Evolutionary conservation across 352 stramenopile genomes (phyloP), one percentile per base, ranked within the genome.

Genomic region (Pythium biforme): DNA sequence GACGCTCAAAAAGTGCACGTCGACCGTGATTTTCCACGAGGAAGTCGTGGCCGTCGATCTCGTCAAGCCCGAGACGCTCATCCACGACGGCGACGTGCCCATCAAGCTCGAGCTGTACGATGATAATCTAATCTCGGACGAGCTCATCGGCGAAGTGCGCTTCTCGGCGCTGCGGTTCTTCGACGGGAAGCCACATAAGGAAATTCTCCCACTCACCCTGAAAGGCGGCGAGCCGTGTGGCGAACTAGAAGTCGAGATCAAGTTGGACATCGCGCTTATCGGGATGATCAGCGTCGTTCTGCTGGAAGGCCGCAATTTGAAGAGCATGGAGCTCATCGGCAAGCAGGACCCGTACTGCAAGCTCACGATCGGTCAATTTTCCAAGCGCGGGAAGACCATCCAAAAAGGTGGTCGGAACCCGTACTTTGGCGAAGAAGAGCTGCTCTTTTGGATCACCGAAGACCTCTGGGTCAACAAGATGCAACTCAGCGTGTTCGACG

Each of bases 311-410:
- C 83, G 85, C 9, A 90, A 94, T 50, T 75, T 98, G 45, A 93
- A 95, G 52, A 96, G 84, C 64, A 95, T 94, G 82, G 90, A 97
- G 70, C 77, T 95, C 19, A 81, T 96, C 26, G 86, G 85, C 19
- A 94, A 94, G 70, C 89, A 97, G 48, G 89, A 97, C 46, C 91
- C 91, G 25, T 97, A 97, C 64, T 94, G 92, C 53, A 89, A 95
- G 49, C 73, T 97, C 29, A 74, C 76, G 15, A 76, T 97, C 25
- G 84, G 78, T 5, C 55, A 76, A 12, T 88, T 86, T 47, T 79
- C 68, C 3, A 88, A 94, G n/a, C 81, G 82, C 4, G 72, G 83
- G 61, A 94, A 89, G 63, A 92, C 83, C 0, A 49, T 89, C 23
- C 62, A 79, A 17, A 89, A 89, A 62, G 85, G 92, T 1, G 92